Base-by-base conservation (phyloP, 2,329 filamentous ascomycete species). In the Claviceps digitariae region DNA sequence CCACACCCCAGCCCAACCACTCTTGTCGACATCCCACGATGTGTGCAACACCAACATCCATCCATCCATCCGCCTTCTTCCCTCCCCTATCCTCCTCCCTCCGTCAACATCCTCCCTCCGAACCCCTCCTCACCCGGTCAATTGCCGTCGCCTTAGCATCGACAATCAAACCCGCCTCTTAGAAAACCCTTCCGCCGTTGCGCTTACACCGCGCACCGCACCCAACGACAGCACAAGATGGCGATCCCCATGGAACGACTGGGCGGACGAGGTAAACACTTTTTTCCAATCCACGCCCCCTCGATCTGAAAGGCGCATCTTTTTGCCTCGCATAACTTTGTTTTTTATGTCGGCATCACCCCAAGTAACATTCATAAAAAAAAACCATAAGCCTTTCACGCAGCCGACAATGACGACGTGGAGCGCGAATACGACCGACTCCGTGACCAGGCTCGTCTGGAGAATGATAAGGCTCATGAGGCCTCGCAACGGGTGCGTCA, bases 371-470 rank as follows among this genome's bases (percentile, higher is more conserved):
- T 20, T n/a, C 3, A 17, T 4, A 31, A 13, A 36, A 17, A 65
- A 48, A n/a, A n/a, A n/a, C n/a, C n/a, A n/a, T n/a, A n/a, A 90
- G 87, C 85, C 69, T 88, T 91, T 74, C 87, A 84, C 69, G 84
- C 89, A 67, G 77, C 76, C 55, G 75, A 83, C 60, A 81, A 79
- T 64, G 73, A 73, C 60, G 77, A 83, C 55, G 75, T 81, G 53
- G 90, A 97, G 74, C 81, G 77, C 60, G 90, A 97, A 72, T 97
- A 97, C 70, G 90, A 97, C 67, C 86, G 88, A 52, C 79, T 97
- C 46, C 88, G 93, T 63, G 83, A 85, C 60, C 77, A 90, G 20
- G 93, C 91, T 20, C 83, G 87, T 58, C 76, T 82, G 62, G 90
- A 95, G 74, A 88, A 86, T 55, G 73, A 76, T 51, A 88, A 93